A percentile compares a stretch with the other conserved stretches of the same genome.
Evolutionary conservation across 1,284 basidiomycete species (phyloP).

Genomic region (Boletellus deceptivus): DNA sequence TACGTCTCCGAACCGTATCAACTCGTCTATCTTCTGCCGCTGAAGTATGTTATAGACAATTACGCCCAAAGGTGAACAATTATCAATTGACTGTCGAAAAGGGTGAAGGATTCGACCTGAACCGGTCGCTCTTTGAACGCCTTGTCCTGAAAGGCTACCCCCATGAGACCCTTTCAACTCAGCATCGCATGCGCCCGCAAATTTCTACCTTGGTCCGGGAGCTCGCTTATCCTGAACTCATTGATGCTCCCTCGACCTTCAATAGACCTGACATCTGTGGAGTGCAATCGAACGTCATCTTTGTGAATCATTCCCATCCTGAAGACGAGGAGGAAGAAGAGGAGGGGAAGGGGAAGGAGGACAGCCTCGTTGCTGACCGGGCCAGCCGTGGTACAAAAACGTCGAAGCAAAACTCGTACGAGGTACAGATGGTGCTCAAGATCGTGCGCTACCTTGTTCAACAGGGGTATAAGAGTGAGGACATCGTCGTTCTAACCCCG

Average conservation of each 20-base stretch:
- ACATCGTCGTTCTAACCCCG: constrained; percentile 61
- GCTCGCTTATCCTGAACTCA: constrained; percentile 61
- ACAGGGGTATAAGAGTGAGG: constrained; percentile 59
- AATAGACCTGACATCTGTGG: constrained; percentile 43
- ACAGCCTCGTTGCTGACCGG: constrained; percentile 38
- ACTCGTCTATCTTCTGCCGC: too few species aligned
- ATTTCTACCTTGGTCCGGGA: constrained; percentile 56
- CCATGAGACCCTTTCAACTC: constrained; percentile 48
- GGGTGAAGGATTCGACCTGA: constrained; percentile 60
- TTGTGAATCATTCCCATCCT: constrained; percentile 52
- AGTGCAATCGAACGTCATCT: constrained; percentile 38
- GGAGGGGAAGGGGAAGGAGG: constrained; percentile 50
- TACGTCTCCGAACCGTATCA: constrained; percentile 31
- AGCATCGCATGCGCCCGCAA: constrained; percentile 69
- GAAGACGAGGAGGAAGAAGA: constrained; percentile 42
- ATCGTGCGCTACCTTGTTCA: constrained; percentile 63
- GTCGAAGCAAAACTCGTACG: constrained; percentile 58
- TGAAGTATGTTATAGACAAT: too few species aligned
- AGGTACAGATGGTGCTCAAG: constrained; percentile 59
- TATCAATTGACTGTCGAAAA: constrained; percentile 61
- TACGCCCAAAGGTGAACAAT: constrained; percentile 51
- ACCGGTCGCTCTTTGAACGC: constrained; percentile 41
- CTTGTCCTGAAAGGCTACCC: constrained; percentile 45
- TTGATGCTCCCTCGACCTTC: constrained; percentile 48
- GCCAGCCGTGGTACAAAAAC: constrained; percentile 43